These are phyloP conservation scores for Rhodosporidiobolus sp. DNA, from an alignment of 768 basidiomycete genomes.

Conservation along the genomic window DNA sequence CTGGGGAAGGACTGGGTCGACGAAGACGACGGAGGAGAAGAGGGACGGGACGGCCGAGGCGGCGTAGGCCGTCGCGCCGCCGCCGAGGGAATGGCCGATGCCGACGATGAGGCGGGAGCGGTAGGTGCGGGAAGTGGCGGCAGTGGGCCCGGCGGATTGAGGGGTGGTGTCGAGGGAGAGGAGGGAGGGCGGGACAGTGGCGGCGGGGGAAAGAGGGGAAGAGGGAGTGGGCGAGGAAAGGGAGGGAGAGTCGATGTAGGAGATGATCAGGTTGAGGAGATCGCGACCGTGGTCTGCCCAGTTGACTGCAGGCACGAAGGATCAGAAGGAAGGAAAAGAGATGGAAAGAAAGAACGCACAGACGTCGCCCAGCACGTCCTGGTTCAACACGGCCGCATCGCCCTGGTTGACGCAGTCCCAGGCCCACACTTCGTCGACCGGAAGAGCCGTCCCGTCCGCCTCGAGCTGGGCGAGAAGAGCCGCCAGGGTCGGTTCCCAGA, in stretches of 20 bases:
- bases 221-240: not conserved
- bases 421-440: conserved; percentile 71
- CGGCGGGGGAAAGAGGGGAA: not conserved
- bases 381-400: conserved; percentile 74
- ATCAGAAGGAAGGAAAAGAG: not conserved
- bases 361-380: conserved; percentile 56
- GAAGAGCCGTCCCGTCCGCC: conserved; percentile 17
- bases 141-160: not conserved
- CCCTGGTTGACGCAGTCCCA: conserved; percentile 84
- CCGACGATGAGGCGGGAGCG: conserved; percentile 54
- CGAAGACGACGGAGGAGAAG: conserved; percentile 67
- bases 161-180: conserved; percentile 16
- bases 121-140: conserved; percentile 11
- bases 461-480: conserved; percentile 54
- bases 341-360: conserved; percentile 53
- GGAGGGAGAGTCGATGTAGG: conserved; percentile 54
- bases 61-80: conserved; percentile 64
- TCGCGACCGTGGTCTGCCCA: conserved; percentile 77
- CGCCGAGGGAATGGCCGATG: conserved; percentile 82
- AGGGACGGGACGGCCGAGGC: conserved; percentile 55
- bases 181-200: not conserved
- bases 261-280: conserved; percentile 67
- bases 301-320: conserved; percentile 55
- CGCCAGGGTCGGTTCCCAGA: conserved; percentile 69
- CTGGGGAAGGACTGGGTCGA: conserved; percentile 69